Conservation (phyloP, 345 rosid species). For the Pistacia vera region DNA sequence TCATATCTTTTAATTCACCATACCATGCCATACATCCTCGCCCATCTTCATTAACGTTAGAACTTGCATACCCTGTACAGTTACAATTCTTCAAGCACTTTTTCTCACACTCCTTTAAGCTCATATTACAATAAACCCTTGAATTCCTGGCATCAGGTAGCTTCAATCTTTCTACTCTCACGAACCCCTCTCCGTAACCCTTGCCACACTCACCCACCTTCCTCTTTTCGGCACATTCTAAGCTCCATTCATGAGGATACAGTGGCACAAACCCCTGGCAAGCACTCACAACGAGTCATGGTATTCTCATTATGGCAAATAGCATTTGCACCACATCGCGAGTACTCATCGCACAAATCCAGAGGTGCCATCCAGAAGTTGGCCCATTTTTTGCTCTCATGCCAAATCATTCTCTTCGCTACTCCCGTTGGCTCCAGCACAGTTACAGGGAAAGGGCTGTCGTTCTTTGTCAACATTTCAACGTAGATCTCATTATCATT, state of each 20-base stretch:
- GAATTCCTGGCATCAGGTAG: not conserved
- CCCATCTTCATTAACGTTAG: not conserved
- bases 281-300: slow-evolving; percentile 7
- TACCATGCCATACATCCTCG: not conserved
- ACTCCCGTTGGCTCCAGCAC: slow-evolving; percentile 8
- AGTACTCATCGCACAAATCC: slow-evolving; percentile 30
- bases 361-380: not conserved
- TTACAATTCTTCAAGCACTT: slow-evolving; percentile 6
- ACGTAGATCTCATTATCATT: not conserved
- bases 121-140: not conserved
- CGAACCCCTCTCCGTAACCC: slow-evolving; percentile 11
- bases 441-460: not conserved
- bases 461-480: not conserved
- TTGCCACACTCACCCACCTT: not conserved
- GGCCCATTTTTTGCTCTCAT: slow-evolving; percentile 6
- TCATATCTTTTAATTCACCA: slow-evolving; percentile 6
- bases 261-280: slow-evolving; percentile 17
- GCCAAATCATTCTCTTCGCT: not conserved
- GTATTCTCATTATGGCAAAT: slow-evolving; percentile 4
- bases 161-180: slow-evolving; percentile 6
- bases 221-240: not conserved
- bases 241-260: not conserved
- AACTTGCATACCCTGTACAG: slow-evolving; percentile 2
- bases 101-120: not conserved
- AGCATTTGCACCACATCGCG: slow-evolving; percentile 16